A percentile compares a stretch with the other conserved stretches of the same genome.
phyloP scores from a whole-genome alignment of 345 rosid genomes.

The Sonneratia caseolaris region DNA sequence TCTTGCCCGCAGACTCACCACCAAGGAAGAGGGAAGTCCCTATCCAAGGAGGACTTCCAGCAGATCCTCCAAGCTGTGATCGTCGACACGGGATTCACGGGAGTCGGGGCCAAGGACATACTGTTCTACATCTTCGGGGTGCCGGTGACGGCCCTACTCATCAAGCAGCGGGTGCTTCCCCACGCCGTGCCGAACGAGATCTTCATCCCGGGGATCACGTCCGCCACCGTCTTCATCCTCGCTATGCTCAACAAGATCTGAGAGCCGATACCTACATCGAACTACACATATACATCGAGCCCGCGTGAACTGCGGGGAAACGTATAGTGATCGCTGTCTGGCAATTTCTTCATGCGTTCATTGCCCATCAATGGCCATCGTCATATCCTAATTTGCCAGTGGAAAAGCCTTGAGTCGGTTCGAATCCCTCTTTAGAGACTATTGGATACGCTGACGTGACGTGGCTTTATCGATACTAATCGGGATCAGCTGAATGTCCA shows the following conservation, averaged over 20 bases:
- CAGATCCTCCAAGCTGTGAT: slow-evolving; percentile 50
- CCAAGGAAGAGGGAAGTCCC: slow-evolving; percentile 15
- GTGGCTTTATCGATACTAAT: too few relatives aligned
- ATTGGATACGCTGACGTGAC: too few relatives aligned
- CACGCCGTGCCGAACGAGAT: slow-evolving; percentile 42
- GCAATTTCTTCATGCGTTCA: too few relatives aligned
- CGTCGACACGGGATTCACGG: slow-evolving; percentile 45
- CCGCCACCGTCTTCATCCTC: slow-evolving; percentile 66
- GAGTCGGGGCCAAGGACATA: slow-evolving; percentile 59
- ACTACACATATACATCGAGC: too few relatives aligned
- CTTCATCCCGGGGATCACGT: slow-evolving; percentile 67
- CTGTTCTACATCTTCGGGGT: slow-evolving; percentile 53
- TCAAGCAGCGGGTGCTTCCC: slow-evolving; percentile 49
- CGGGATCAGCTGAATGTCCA: too few relatives aligned
- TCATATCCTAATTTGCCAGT: too few relatives aligned
- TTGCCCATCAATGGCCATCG: too few relatives aligned
- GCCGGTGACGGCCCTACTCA: slow-evolving; percentile 40
- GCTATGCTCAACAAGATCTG: slow-evolving; percentile 63
- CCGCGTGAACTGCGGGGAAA: background rate
- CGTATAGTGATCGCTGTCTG: background rate
- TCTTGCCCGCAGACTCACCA: slow-evolving; percentile 28
- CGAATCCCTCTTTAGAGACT: too few relatives aligned
- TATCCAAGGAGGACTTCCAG: slow-evolving; percentile 51
- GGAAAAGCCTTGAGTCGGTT: too few relatives aligned
- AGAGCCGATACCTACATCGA: background rate